These are phyloP conservation scores for Corchorus capsularis DNA, from an alignment of 345 rosid species.

Conservation along the genomic window DNA sequence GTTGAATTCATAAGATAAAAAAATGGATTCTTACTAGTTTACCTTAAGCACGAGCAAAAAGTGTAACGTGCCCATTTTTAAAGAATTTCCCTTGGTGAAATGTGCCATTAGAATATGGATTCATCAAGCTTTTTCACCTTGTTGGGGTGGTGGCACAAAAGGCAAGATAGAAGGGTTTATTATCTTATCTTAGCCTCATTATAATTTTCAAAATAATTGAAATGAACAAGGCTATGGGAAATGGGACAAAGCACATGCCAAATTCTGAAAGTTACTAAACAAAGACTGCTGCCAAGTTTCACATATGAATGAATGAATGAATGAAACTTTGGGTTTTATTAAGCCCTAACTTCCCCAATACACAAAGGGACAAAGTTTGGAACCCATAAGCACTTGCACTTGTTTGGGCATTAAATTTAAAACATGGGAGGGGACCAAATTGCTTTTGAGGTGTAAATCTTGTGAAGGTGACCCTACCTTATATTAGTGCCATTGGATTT, in stretches of 20 bases:
- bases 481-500: neutral
- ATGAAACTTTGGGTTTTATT: neutral
- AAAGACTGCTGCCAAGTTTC: neutral
- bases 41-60: too few relatives aligned
- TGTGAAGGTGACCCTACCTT: neutral
- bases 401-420: neutral
- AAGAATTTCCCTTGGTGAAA: neutral
- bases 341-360: neutral
- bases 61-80: too few relatives aligned
- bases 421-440: slow-evolving; percentile 23
- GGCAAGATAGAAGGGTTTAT: too few relatives aligned
- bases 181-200: neutral
- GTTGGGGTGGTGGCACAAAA: too few relatives aligned
- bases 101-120: neutral
- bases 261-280: neutral
- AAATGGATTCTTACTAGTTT: too few relatives aligned
- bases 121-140: too few relatives aligned
- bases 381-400: neutral
- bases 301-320: too few relatives aligned
- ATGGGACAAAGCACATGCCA: slow-evolving; percentile 7
- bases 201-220: neutral
- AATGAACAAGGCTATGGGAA: neutral
- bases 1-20: too few relatives aligned
- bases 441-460: neutral
- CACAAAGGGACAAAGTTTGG: neutral